Evolutionary conservation across 129 eudicot species (phyloP).

Genomic region (Flaveria linearis): DNA sequence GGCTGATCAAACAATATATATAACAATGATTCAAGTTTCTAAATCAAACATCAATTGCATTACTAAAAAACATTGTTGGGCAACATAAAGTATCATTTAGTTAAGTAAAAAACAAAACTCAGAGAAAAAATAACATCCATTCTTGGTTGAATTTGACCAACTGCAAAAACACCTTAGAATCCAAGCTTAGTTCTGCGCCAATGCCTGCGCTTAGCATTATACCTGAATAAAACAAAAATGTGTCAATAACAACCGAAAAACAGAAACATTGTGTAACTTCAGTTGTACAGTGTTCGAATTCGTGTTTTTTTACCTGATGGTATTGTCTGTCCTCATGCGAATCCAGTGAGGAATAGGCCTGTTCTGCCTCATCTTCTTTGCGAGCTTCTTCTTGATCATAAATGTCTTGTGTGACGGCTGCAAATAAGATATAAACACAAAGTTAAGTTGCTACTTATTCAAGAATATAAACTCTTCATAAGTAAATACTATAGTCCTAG

Average conservation of each 20-base stretch:
- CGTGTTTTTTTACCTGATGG: constrained; percentile 55
- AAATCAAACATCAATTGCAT: background rate
- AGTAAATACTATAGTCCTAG: background rate
- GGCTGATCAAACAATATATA: background rate
- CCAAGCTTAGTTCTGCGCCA: constrained; percentile 98
- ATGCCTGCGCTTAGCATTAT: constrained; percentile 94
- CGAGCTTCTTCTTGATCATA: constrained; percentile 85
- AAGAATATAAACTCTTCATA: background rate
- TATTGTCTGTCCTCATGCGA: constrained; percentile 87
- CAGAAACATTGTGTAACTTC: background rate
- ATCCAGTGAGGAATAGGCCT: constrained; percentile 94
- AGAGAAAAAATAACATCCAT: background rate
- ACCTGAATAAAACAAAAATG: constrained; percentile 40
- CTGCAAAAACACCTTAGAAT: constrained; percentile 49
- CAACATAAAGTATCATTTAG: constrained; percentile 5
- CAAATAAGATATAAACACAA: background rate
- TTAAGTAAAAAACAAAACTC: constrained; percentile 7
- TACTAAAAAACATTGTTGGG: background rate
- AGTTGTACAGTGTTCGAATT: background rate
- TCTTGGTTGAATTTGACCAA: constrained; percentile 5
- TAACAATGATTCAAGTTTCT: background rate
- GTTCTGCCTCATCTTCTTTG: constrained; percentile 93
- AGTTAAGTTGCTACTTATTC: background rate
- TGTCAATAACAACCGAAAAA: background rate
- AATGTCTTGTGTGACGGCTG: constrained; percentile 96